These are phyloP conservation scores for Starmerella bombi DNA, from an alignment of 805 yeast genomes.

Conservation along the genomic window DNA sequence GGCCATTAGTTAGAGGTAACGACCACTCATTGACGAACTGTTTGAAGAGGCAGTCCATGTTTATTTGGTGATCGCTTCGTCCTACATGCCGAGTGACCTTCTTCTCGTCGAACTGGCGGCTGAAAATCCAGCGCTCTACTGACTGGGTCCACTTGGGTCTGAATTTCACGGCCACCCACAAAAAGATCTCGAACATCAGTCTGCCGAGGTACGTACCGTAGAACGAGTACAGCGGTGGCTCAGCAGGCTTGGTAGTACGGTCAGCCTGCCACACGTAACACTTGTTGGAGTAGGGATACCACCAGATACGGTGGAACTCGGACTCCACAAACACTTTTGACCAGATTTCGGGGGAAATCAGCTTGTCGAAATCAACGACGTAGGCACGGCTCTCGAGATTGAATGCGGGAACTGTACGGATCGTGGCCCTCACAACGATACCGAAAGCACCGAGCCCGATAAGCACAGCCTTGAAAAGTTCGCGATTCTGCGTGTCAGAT, in stretches of 20 bases:
- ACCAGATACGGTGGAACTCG: constrained; percentile 91
- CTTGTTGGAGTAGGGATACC: constrained; percentile 86
- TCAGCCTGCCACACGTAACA: constrained; percentile 86
- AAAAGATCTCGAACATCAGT: constrained; percentile 59
- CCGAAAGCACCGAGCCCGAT: constrained; percentile 88
- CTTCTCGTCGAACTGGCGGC: constrained; percentile 51
- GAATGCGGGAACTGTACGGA: constrained; percentile 73
- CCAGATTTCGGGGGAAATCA: constrained; percentile 47
- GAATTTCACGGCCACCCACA: constrained; percentile 66
- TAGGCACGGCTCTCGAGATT: constrained; percentile 71
- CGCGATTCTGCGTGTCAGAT: constrained; percentile 48
- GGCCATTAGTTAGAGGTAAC: constrained; percentile 72
- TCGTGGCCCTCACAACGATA: constrained; percentile 68
- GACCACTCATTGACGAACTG: constrained; percentile 97
- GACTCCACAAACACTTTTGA: constrained; percentile 71
- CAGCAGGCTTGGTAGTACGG: constrained; percentile 51
- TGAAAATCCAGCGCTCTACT: constrained; percentile 74
- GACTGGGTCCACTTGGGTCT: constrained; percentile 67
- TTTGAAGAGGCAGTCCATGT: constrained; percentile 89
- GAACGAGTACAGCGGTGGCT: constrained; percentile 62
- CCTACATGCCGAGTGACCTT: constrained; percentile 48
- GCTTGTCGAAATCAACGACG: constrained; percentile 61
- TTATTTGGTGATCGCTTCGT: constrained; percentile 71
- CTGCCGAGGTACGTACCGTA: constrained; percentile 75
- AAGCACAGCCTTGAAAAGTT: constrained; percentile 66